Evolutionary conservation across 108 stramenopile species (phyloP), one percentile per base, ranked within the genome.

Genomic region (Bacterosira constricta): DNA sequence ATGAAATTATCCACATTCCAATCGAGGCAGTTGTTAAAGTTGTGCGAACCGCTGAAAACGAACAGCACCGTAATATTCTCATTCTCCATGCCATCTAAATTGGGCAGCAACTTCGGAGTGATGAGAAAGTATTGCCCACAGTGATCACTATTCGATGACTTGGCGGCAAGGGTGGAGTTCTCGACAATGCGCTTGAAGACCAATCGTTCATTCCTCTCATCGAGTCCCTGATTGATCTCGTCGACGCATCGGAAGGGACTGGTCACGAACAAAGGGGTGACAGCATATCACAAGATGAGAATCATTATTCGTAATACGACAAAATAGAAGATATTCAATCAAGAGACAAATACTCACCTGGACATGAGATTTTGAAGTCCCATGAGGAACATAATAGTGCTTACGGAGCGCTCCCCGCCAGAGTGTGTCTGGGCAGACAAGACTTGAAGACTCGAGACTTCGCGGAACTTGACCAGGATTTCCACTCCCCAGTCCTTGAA

Each of bases 201-300:
- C 7, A 95, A 57, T 44, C 99, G 90, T 76, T 98, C 98, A 67
- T 98, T 97, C 0, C 89, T 75, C 45, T 97, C 96, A 66, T 99
- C 97, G 68, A 99, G 86, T 49, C 99, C 98, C 79, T 98, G 98
- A 64, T 99, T 99, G 83, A 99, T 98, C 77, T 98, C 98, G 69
- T 99, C 98, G 6, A 99, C 97, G 35, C 97, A 97, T 39, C 99
- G 86, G 73, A 99, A 99, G 5, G 98, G 99, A 36, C 92, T 77
- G 10, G n/a, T n/a, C n/a, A n/a, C n/a, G n/a, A n/a, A n/a, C n/a
- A n/a, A n/a, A n/a, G n/a, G n/a, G n/a, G n/a, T n/a, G n/a, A n/a
- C n/a, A n/a, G n/a, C n/a, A n/a, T n/a, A n/a, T n/a, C n/a, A n/a
- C n/a, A n/a, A n/a, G n/a, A n/a, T n/a, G n/a, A n/a, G n/a, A n/a